Percentiles rank a stretch among this genome's conserved stretches.
phyloP scores from a whole-genome alignment of 1,139 yeast species.

The Scheffersomyces insectosa region DNA sequence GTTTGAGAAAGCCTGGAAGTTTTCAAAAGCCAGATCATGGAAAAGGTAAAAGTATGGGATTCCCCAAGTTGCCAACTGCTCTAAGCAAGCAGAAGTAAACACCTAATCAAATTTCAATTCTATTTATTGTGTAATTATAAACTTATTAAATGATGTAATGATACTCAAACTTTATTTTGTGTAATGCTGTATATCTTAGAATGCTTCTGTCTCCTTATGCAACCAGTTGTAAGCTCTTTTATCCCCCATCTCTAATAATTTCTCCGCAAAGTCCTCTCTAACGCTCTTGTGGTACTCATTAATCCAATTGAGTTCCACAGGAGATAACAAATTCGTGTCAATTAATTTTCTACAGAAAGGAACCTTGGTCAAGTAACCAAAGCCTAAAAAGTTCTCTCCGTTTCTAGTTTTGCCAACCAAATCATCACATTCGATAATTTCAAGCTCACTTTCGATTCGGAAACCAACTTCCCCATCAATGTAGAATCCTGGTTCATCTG shows the following conservation, averaged over 20 bases:
- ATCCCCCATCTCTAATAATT: conserved; percentile 39
- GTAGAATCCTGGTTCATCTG: conserved; percentile 62
- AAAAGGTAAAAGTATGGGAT: conserved; percentile 26
- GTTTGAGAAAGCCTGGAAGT: conserved; percentile 55
- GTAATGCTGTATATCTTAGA: conserved; percentile 13
- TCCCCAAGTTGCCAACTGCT: conserved; percentile 27
- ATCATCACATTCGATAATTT: conserved; percentile 37
- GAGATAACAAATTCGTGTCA: conserved; percentile 34
- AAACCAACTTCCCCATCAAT: conserved; percentile 53
- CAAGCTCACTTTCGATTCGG: conserved; percentile 55
- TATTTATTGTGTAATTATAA: conserved; percentile 1
- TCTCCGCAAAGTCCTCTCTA: conserved; percentile 34
- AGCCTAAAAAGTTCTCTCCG: conserved; percentile 40
- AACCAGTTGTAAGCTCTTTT: conserved; percentile 42
- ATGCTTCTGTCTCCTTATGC: conserved; percentile 35
- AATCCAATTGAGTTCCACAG: conserved; percentile 52
- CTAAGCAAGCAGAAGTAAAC: conserved; percentile 17
- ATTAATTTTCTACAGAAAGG: conserved; percentile 54
- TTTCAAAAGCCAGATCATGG: conserved; percentile 17
- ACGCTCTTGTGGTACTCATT: conserved; percentile 46
- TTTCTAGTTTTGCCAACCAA: conserved; percentile 34
- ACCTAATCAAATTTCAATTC: conserved; percentile 5
- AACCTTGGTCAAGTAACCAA: conserved; percentile 53
- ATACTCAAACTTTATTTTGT: conserved; percentile 2
- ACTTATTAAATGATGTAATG: not conserved